Evolutionary conservation across 768 basidiomycete genomes (phyloP).

Genomic region (Mycena indigotica): DNA sequence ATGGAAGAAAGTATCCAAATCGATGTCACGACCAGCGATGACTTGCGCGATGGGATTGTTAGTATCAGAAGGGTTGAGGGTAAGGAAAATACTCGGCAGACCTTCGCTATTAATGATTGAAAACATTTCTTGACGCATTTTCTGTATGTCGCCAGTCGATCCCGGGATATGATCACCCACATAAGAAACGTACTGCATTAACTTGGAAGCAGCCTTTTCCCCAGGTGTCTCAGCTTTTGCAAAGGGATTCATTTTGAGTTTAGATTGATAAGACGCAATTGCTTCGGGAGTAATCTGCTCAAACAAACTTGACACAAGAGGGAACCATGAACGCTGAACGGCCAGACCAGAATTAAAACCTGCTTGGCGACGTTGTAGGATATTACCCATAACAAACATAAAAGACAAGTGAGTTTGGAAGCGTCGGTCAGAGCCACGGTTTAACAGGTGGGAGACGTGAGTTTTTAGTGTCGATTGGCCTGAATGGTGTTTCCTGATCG

Average conservation of each 20-base stretch:
- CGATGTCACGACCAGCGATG: slow-evolving; percentile 21
- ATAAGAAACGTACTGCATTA: slow-evolving; percentile 22
- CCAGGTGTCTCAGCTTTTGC: not conserved
- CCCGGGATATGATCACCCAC: slow-evolving; percentile 20
- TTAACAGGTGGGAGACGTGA: not conserved
- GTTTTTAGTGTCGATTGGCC: not conserved
- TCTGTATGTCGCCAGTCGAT: slow-evolving; percentile 9
- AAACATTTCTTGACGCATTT: slow-evolving; percentile 22
- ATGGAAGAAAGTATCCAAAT: slow-evolving; percentile 19
- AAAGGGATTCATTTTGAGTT: not conserved
- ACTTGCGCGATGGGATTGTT: slow-evolving; percentile 19
- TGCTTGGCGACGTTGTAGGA: slow-evolving; percentile 10
- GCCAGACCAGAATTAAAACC: slow-evolving; percentile 6
- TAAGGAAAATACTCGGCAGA: slow-evolving; percentile 19
- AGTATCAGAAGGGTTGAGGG: slow-evolving; percentile 24
- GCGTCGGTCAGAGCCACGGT: slow-evolving; percentile 3
- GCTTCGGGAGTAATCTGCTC: not conserved
- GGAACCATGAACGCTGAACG: slow-evolving; percentile 2
- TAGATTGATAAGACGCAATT: not conserved
- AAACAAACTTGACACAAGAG: not conserved
- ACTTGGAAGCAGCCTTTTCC: slow-evolving; percentile 13
- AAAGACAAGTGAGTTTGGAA: slow-evolving; percentile 20
- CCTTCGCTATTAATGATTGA: slow-evolving; percentile 15
- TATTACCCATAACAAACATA: slow-evolving; percentile 17
- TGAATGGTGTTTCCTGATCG: not conserved